Evolutionary conservation across 2,329 filamentous ascomycete genomes (phyloP), one percentile per base, ranked within the genome.

Genomic region (Hyphodiscus sp.): DNA sequence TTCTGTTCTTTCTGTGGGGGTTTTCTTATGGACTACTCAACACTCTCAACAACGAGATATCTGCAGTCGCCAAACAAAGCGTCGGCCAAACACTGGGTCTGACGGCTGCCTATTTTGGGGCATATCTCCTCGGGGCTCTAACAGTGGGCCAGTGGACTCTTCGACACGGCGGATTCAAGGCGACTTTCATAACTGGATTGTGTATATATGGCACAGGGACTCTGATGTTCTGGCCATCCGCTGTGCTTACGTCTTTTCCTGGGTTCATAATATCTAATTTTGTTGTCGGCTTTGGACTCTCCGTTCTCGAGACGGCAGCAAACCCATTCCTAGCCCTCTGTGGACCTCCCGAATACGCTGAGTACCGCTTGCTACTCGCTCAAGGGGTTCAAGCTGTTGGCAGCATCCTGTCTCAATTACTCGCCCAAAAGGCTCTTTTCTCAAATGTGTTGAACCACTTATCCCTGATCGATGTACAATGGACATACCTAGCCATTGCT

Each of bases 21-120:
- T 86, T 96, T 54, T 91, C 90, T 0, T 96, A 96, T 62, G 91
- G 91, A 0, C 77, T 96, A 1, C 75, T 96, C 6, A 90, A 94
- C 63, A 86, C 85, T 0, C 78, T 96, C 26, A 95, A 95, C 67
- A 78, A 77, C 19, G 82, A 82, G 20, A 84, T 90, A 50, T 81
- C 85, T 38, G 65, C 70, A 13, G 78, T 89, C 6, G 64, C 78
- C 20, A 85, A 87, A 2, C 53, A 64, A 76, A 79, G 75, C 1
- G 69, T 75, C 0, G 76, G 80, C 7, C 77, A 90, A 67, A 84
- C 79, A 0, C 72, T 89, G 2, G 84, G 83, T 1, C 76, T 90
- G 41, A 86, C 85, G 20, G 82, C 79, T 54, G 78, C 83, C 5
- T 91, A 91, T 65, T 91, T 86, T 65, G 85, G 80, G 1, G 81